Evolutionary conservation across 2,329 filamentous ascomycete genomes (phyloP), one percentile per base, ranked within the genome.

Genomic region (Dothistroma pini): DNA sequence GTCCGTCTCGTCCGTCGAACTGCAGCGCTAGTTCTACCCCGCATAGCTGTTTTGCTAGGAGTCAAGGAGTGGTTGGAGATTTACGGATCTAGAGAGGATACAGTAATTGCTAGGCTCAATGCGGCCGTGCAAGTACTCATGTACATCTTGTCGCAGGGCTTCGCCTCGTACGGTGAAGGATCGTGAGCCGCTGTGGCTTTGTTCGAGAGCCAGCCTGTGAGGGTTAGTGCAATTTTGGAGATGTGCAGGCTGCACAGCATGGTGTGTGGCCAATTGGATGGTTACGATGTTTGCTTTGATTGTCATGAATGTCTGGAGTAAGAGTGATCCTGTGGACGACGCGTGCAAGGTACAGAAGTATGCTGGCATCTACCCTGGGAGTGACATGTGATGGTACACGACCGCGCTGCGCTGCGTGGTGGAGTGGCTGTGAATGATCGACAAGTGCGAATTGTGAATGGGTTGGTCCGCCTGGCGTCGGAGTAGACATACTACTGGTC

Each of bases 271-370:
- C 41, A 19, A 44, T 19, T 4, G 9, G n/a, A n/a, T n/a, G 16
- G 41, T 6, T 14, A n/a, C 41, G 21, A 29, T 29, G 48, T 29
- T 1, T 51, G 48, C 48, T 51, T 51, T 29, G 41, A 14, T 44
- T 3, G 38, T 44, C 19, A 44, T 14, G 10, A 32, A n/a, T 16
- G 48, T 29, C 22, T 51, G 48, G 29, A 9, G 21, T 25, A 25
- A 19, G 19, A 29, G 16, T 29, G 48, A 51, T 31, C 22, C 21
- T 51, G 21, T 51, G 48, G 21, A 32, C 41, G 16, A 44, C 3
- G 29, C 29, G 48, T 51, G 48, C 48, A 51, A 51, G 48, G 48
- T 51, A 51, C 21, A 11, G 48, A 51, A 51, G 48, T 51, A 51
- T 51, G 21, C 21, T 51, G 48, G 48, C 48, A 29, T 29, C 22